Evolutionary conservation across 164 flowering plant species (phyloP), one percentile per base, ranked within the genome.

Genomic region (Magnolia officinalis): DNA sequence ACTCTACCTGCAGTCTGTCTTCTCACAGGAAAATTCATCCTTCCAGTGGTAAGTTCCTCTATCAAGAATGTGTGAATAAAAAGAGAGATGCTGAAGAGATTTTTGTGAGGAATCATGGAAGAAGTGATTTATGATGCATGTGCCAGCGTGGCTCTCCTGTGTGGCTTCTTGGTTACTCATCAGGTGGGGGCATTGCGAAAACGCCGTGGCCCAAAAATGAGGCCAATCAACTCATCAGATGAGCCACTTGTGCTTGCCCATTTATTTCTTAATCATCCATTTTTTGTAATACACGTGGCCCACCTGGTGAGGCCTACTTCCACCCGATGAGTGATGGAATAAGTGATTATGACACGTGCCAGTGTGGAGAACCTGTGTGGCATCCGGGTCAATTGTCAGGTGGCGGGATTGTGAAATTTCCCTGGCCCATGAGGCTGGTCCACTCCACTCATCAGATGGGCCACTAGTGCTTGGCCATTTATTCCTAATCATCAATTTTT

Each of bases 1-100:
- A 73, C 77, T 55, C 79, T 85, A 51, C 83, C 86, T 20, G 84
- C 86, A 7, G 72, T 84, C 26, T 84, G 86, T 61, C 84, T 84
- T 2, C 75, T 81, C 8, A 82, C 85, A 5, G 82, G 84, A 63
- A 82, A 80, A 71, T 84, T 82, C 70, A 84, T 84, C 50, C 81
- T 84, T 45, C 84, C 86, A 16, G 59, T 31, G 78, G 74, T 73
- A 61, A 58, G 74, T 29, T 29, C 29, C 26, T 31, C 2, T 37
- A 68, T 19, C 71, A 24, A 8, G 31, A 13, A 6, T 13, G 6
- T 31, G 7, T 37, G 49, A n/a, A 64, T 64, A 8, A n/a, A 64
- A n/a, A n/a, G 10, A n/a, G 24, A 64, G 19, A 21, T n/a, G 9
- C 24, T 20, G 24, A 64, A 19, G 24, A n/a, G 24, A 6, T 21